Conservation (phyloP, 2,329 filamentous ascomycete species). For the Furcasterigmium furcatum region DNA sequence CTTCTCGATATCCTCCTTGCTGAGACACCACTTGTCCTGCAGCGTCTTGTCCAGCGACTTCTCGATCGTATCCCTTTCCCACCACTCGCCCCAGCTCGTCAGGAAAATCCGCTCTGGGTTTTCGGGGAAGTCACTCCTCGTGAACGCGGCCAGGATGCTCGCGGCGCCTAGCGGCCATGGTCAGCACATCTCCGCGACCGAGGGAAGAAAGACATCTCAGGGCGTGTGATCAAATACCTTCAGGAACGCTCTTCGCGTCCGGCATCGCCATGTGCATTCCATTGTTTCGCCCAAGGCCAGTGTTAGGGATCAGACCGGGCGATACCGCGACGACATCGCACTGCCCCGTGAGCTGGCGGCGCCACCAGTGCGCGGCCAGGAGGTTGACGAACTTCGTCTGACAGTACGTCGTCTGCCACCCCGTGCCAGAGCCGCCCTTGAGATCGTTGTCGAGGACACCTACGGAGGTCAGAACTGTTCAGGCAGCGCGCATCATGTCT, state of each 20-base stretch:
- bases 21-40: constrained; percentile 49
- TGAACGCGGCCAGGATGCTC: constrained; percentile 41
- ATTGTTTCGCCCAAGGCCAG: constrained; percentile 32
- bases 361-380: constrained; percentile 53
- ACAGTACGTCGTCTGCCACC: constrained; percentile 27
- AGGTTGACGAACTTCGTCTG: constrained; percentile 49
- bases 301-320: constrained; percentile 48
- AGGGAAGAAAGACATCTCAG: not conserved
- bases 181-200: constrained; percentile 9
- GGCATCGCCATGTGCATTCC: constrained; percentile 28
- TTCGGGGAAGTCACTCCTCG: constrained; percentile 41
- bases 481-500: not conserved
- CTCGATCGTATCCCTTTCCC: constrained; percentile 39
- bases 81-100: constrained; percentile 56
- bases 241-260: constrained; percentile 43
- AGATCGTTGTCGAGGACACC: constrained; percentile 34
- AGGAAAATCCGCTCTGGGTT: constrained; percentile 51
- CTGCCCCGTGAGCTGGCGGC: constrained; percentile 40
- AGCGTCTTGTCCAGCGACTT: constrained; percentile 39
- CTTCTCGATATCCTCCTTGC: constrained; percentile 43
- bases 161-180: constrained; percentile 31
- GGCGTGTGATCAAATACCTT: constrained; percentile 40
- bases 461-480: constrained; percentile 10
- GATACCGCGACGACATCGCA: constrained; percentile 49
- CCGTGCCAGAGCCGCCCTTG: constrained; percentile 31